Evolutionary conservation across 1,284 basidiomycete species (phyloP), one percentile per base, ranked within the genome.

Genomic region (Marasmius tenuissimus): DNA sequence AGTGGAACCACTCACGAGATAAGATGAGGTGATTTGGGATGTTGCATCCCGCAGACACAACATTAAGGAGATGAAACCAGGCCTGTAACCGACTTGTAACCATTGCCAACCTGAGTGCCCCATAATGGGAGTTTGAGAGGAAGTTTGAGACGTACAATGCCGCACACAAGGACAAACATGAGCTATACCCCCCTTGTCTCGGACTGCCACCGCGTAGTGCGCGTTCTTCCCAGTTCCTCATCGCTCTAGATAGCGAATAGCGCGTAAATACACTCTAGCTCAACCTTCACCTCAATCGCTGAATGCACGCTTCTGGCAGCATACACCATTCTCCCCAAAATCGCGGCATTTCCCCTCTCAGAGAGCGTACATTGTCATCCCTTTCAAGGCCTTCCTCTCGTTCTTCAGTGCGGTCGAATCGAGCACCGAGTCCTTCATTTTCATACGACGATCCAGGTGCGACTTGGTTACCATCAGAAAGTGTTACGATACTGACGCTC

Each of bases 361-460:
- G 48, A 58, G 57, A 47, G 37, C 45, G 45, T 34, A 37, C 27
- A 14, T 18, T 35, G 6, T 49, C 45, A 8, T 11, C n/a, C 40
- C 57, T 58, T 34, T 86, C 87, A 10, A 75, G 87, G 60, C 81
- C 86, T 40, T 87, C 86, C 35, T 89, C 88, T 37, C 78, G 84
- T 58, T 75, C 72, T 57, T 89, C 87, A 1, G 56, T 80, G 55
- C 82, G 78, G 60, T 84, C 83, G 52, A 62, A 68, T 50, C 79
- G 81, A 60, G 76, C 84, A 8, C 75, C 80, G 37, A 88, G 85
- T 65, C 85, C 87, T 37, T 80, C 76, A 4, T 65, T 81, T 42
- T 78, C 80, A 7, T 63, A 81, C 54, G 85, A 86, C 75, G 84
- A 86, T 68, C 80, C 85, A 73, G 84, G 88, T 89, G 74, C 65